Evolutionary conservation across 352 stramenopile species (phyloP).

Genomic region (Pythium aristosporum): DNA sequence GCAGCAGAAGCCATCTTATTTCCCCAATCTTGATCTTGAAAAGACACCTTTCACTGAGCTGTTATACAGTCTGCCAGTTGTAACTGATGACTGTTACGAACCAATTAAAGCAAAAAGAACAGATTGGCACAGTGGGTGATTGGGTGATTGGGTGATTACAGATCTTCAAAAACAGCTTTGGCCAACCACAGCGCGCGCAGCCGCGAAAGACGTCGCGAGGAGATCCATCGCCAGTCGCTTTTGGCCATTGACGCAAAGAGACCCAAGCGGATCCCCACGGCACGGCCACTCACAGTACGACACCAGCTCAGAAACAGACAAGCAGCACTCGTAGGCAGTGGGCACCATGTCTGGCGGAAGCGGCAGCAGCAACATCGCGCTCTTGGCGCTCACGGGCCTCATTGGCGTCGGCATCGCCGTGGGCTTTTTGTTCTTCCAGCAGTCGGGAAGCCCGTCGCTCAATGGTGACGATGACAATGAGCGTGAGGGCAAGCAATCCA

Average conservation of each 20-base stretch:
- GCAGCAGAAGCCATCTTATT: neutral
- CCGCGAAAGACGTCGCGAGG: slow-evolving; percentile 16
- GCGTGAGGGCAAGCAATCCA: slow-evolving; percentile 17
- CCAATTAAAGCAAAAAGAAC: neutral
- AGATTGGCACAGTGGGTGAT: neutral
- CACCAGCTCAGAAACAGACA: neutral
- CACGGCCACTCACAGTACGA: neutral
- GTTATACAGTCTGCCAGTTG: neutral
- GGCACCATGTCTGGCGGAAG: slow-evolving; percentile 34
- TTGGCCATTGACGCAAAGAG: slow-evolving; percentile 1
- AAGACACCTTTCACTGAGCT: neutral
- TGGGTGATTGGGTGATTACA: slow-evolving; percentile 23
- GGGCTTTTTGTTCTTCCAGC: slow-evolving; percentile 60
- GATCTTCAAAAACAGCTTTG: slow-evolving; percentile 17
- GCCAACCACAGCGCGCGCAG: slow-evolving; percentile 15
- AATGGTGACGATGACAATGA: slow-evolving; percentile 24
- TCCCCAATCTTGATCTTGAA: neutral
- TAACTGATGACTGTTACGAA: neutral
- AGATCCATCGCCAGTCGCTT: slow-evolving; percentile 14
- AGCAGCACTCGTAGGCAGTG: neutral
- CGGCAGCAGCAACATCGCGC: slow-evolving; percentile 33
- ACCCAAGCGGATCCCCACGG: neutral
- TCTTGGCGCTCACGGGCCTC: slow-evolving; percentile 62
- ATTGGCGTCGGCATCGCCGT: slow-evolving; percentile 58
- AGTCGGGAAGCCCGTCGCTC: slow-evolving; percentile 6